A percentile compares a stretch with the other conserved stretches of the same genome.
Conservation (phyloP, 2,329 filamentous ascomycete genomes). For the Sclerotinia borealis region DNA sequence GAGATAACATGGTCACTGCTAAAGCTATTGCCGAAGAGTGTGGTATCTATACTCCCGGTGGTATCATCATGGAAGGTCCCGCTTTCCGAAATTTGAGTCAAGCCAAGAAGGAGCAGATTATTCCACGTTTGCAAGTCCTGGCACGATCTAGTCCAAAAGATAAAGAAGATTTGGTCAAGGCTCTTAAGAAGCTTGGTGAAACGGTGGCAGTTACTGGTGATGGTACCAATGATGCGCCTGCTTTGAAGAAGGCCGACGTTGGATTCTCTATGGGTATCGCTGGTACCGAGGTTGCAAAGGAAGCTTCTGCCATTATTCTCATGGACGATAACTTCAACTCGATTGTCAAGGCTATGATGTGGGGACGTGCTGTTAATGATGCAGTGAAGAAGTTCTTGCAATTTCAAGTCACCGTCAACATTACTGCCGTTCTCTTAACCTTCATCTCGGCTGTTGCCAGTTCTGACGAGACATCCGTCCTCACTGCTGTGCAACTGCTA, state of each 20-base stretch:
- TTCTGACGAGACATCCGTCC: constrained; percentile 55
- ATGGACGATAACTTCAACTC: constrained; percentile 59
- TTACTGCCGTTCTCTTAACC: constrained; percentile 71
- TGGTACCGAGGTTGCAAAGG: constrained; percentile 59
- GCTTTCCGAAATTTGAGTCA: constrained; percentile 57
- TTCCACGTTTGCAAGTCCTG: constrained; percentile 61
- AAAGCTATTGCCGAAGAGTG: constrained; percentile 69
- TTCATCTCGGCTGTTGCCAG: constrained; percentile 71
- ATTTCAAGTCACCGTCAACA: constrained; percentile 67
- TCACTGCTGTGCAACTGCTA: constrained; percentile 73
- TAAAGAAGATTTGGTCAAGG: constrained; percentile 58
- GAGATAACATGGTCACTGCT: constrained; percentile 66
- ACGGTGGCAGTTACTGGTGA: constrained; percentile 63
- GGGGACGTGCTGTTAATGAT: constrained; percentile 53
- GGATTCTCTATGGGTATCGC: constrained; percentile 64
- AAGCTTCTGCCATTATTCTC: constrained; percentile 55
- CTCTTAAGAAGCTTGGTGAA: constrained; percentile 58
- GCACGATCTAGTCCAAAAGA: constrained; percentile 65
- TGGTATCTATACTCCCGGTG: constrained; percentile 50
- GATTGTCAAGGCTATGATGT: constrained; percentile 56
- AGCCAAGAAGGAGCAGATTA: constrained; percentile 49
- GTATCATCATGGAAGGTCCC: constrained; percentile 63
- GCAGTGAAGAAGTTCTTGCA: constrained; percentile 49
- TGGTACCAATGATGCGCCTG: constrained; percentile 61
- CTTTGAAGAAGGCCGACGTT: constrained; percentile 59